Conservation (phyloP, 352 stramenopile species). For the Pythium vanterpoolii region DNA sequence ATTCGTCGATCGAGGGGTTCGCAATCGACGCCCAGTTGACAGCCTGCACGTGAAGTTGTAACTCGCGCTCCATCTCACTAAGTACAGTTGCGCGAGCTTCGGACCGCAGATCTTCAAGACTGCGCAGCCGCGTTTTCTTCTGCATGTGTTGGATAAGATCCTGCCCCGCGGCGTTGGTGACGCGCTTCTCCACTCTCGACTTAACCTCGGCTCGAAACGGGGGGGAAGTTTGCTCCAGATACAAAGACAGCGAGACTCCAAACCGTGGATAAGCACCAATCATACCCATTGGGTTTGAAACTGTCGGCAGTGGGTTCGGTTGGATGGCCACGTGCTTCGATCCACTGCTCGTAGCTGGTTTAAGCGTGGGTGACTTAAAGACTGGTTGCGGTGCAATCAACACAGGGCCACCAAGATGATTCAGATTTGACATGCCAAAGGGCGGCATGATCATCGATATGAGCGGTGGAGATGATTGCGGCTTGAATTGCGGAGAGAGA, state of each 20-base stretch:
- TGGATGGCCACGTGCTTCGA: slow-evolving; percentile 72
- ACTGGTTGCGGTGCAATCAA: slow-evolving; percentile 24
- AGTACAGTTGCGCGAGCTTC: slow-evolving; percentile 64
- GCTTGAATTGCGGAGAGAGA: slow-evolving; percentile 22
- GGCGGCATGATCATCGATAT: slow-evolving; percentile 12
- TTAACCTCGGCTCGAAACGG: slow-evolving; percentile 68
- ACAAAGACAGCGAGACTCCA: slow-evolving; percentile 60
- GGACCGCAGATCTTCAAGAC: slow-evolving; percentile 58
- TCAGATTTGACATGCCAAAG: slow-evolving; percentile 3
- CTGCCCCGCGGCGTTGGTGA: slow-evolving; percentile 64
- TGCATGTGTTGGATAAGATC: slow-evolving; percentile 82
- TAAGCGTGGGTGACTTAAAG: slow-evolving; percentile 12
- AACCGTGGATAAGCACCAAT: slow-evolving; percentile 57
- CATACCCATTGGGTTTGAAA: slow-evolving; percentile 66
- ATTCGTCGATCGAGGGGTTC: slow-evolving; percentile 6
- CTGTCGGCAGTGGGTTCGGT: slow-evolving; percentile 70
- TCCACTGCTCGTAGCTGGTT: not conserved
- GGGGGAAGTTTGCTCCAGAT: slow-evolving; percentile 69
- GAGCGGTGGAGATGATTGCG: slow-evolving; percentile 5
- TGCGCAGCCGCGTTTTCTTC: slow-evolving; percentile 76
- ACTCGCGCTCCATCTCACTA: slow-evolving; percentile 67
- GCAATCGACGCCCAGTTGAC: slow-evolving; percentile 56
- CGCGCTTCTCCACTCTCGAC: slow-evolving; percentile 70
- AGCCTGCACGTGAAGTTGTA: slow-evolving; percentile 70
- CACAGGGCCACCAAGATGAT: slow-evolving; percentile 9